Conservation (phyloP, 2,329 filamentous ascomycete species). For the Diaporthe vaccinii region DNA sequence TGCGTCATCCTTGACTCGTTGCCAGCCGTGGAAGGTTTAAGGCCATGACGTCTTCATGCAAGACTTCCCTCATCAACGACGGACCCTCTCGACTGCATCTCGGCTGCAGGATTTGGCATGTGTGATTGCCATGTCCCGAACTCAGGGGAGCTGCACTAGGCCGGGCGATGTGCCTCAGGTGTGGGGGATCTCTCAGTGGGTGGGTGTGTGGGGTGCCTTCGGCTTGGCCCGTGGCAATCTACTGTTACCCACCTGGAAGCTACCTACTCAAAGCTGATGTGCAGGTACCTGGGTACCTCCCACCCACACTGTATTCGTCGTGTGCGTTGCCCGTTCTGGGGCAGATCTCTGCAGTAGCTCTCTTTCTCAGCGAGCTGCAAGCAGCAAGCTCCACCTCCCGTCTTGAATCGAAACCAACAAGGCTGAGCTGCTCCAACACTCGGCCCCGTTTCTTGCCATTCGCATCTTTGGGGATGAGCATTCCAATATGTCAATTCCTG, state of each 20-base stretch:
- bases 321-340: neutral
- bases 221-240: conserved; percentile 30
- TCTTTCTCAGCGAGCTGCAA: neutral
- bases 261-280: neutral
- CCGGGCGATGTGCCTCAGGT: conserved; percentile 21
- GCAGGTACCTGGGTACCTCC: conserved; percentile 12
- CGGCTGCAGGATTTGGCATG: conserved; percentile 24
- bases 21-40: neutral
- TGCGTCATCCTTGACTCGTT: neutral
- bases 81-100: conserved; percentile 32
- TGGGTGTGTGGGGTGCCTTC: conserved; percentile 21
- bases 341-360: conserved; percentile 16
- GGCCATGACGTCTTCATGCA: conserved; percentile 24
- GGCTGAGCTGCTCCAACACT: conserved; percentile 31
- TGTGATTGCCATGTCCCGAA: conserved; percentile 14
- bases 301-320: neutral
- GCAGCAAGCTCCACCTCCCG: conserved; percentile 16
- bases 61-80: neutral
- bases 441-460: conserved; percentile 5
- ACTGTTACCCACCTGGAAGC: conserved; percentile 21
- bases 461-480: conserved; percentile 41
- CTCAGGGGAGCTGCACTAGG: conserved; percentile 25
- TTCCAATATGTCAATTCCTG: conserved; percentile 77
- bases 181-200: conserved; percentile 30
- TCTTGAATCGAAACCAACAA: conserved; percentile 23